These are phyloP conservation scores for Diplotaxis tenuifolia DNA, from an alignment of 345 rosid genomes.

Conservation along the genomic window DNA sequence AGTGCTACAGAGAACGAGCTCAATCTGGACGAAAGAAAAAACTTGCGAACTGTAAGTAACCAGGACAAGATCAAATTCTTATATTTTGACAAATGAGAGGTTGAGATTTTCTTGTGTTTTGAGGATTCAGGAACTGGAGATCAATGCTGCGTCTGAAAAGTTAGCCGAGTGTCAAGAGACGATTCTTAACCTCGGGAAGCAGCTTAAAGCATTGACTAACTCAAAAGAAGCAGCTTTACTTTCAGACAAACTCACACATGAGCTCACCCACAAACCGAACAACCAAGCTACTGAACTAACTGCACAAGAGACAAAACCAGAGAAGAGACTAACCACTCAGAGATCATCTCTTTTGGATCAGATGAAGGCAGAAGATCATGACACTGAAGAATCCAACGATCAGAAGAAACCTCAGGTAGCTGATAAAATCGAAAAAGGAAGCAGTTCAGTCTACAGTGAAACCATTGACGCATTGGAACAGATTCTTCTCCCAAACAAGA, in stretches of 20 bases:
- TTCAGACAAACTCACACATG: conserved; percentile 50
- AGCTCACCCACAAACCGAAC: conserved; percentile 15
- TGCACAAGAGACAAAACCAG: conserved; percentile 28
- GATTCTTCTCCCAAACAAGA: conserved; percentile 35
- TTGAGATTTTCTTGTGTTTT: background rate
- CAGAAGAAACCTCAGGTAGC: conserved; percentile 22
- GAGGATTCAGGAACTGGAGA: conserved; percentile 69
- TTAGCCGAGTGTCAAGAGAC: conserved; percentile 94
- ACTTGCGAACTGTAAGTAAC: conserved; percentile 66
- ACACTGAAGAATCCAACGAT: conserved; percentile 17
- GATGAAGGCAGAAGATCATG: conserved; percentile 84
- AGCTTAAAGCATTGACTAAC: conserved; percentile 72
- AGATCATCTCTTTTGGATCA: conserved; percentile 77
- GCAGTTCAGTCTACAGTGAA: conserved; percentile 33
- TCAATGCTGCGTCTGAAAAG: conserved; percentile 85
- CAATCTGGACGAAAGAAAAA: conserved; percentile 48
- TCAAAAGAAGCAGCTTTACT: conserved; percentile 54
- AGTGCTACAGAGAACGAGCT: conserved; percentile 51
- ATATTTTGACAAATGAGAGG: background rate
- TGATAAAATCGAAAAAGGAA: conserved; percentile 30
- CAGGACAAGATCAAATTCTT: conserved; percentile 19
- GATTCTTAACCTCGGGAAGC: conserved; percentile 81
- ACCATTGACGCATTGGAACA: conserved; percentile 46
- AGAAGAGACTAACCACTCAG: conserved; percentile 46
- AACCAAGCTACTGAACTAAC: conserved; percentile 20